Conservation (phyloP, 1,284 basidiomycete species). For the Cutaneotrichosporon cutaneum region DNA sequence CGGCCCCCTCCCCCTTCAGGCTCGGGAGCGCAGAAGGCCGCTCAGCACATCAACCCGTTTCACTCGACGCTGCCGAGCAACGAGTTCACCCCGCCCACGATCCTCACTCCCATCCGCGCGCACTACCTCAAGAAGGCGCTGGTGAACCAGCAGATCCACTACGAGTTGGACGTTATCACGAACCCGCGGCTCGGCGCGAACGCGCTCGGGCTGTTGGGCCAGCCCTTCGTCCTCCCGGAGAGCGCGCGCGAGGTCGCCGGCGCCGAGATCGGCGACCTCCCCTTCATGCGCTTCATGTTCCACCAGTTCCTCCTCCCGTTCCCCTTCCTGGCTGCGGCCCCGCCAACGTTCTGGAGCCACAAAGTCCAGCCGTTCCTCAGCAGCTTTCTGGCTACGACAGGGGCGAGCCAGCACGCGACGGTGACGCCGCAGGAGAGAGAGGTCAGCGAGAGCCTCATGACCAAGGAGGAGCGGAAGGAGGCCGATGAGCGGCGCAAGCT, state of each 20-base stretch:
- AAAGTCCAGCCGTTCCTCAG: constrained; percentile 91
- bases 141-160: constrained; percentile 75
- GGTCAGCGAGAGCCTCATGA: constrained; percentile 42
- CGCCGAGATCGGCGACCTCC: constrained; percentile 61
- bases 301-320: constrained; percentile 88
- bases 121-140: constrained; percentile 97
- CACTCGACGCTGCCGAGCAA: constrained; percentile 36
- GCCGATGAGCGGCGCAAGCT: constrained; percentile 62
- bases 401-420: constrained; percentile 43
- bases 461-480: constrained; percentile 59
- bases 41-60: constrained; percentile 42
- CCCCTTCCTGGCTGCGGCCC: constrained; percentile 83
- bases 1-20: constrained; percentile 19
- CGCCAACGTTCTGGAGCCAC: constrained; percentile 81
- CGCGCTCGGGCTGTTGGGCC: constrained; percentile 79
- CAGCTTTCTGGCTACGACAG: constrained; percentile 63
- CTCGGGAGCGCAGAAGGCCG: constrained; percentile 23
- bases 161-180: constrained; percentile 71
- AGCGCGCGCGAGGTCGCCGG: constrained; percentile 55
- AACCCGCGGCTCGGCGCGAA: constrained; percentile 62
- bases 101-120: constrained; percentile 76
- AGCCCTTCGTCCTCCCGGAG: constrained; percentile 70
- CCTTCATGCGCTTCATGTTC: constrained; percentile 83
- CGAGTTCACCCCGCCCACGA: constrained; percentile 35
- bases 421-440: constrained; percentile 43